These are phyloP conservation scores for Heterobasidion irregulare DNA, from an alignment of 1,284 basidiomycete species.

Conservation along the genomic window DNA sequence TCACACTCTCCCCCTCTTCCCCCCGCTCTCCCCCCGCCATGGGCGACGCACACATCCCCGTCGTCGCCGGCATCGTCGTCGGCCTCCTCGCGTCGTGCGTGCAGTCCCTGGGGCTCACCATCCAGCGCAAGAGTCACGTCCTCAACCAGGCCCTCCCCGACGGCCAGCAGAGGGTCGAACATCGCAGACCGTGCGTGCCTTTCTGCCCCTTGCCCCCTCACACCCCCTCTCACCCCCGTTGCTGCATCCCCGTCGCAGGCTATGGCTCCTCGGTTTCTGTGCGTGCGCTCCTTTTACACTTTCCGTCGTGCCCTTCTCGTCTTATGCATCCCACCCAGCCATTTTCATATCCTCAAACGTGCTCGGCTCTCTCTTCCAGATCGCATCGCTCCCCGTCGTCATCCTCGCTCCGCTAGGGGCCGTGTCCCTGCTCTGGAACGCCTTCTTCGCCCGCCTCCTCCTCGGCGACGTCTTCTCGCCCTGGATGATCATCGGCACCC, in stretches of 20 bases:
- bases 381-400: slow-evolving; percentile 88
- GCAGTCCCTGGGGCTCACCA: slow-evolving; percentile 87
- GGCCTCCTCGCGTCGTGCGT: slow-evolving; percentile 86
- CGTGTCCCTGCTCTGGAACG: slow-evolving; percentile 91
- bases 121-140: slow-evolving; percentile 93
- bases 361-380: slow-evolving; percentile 90
- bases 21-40: not conserved
- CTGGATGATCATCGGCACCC: slow-evolving; percentile 80
- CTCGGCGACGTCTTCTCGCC: slow-evolving; percentile 83
- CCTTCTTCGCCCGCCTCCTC: slow-evolving; percentile 82
- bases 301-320: not conserved
- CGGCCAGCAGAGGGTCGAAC: slow-evolving; percentile 56
- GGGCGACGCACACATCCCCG: slow-evolving; percentile 19
- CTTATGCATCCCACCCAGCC: slow-evolving; percentile 19
- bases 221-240: not conserved
- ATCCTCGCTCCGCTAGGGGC: slow-evolving; percentile 91
- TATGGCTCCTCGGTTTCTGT: slow-evolving; percentile 83
- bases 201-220: slow-evolving; percentile 4
- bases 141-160: slow-evolving; percentile 72
- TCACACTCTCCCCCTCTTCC: not conserved
- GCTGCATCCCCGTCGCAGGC: slow-evolving; percentile 27
- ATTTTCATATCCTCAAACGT: slow-evolving; percentile 87
- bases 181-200: slow-evolving; percentile 65
- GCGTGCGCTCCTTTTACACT: slow-evolving; percentile 1
- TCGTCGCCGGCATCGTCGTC: slow-evolving; percentile 53